Conservation (phyloP, 1,284 basidiomycete species). For the Melanopsichium pennsylvanicum region DNA sequence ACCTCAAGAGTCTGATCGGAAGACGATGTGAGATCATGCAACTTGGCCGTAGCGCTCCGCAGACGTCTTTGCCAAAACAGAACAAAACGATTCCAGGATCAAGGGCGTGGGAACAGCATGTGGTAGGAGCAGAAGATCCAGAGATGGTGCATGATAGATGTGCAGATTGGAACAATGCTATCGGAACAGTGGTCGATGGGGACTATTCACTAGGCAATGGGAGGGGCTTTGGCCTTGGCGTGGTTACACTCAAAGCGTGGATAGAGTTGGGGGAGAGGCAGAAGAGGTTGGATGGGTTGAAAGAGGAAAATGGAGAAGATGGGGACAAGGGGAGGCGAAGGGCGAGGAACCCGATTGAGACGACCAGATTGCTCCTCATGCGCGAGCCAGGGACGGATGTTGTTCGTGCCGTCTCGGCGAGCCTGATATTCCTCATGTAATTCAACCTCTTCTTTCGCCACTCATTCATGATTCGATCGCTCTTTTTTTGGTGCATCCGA, state of each 20-base stretch:
- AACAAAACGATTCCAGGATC: background rate
- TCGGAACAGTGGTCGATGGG: constrained; percentile 52
- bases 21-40: constrained; percentile 40
- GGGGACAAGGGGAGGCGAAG: constrained; percentile 14
- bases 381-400: constrained; percentile 32
- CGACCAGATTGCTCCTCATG: constrained; percentile 29
- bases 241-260: constrained; percentile 28
- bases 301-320: background rate
- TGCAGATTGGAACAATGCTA: constrained; percentile 33
- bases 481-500: too few species aligned
- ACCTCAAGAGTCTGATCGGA: constrained; percentile 33
- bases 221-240: constrained; percentile 36
- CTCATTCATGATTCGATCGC: background rate
- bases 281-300: constrained; percentile 5
- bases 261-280: constrained; percentile 22
- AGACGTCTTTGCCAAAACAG: background rate
- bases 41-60: constrained; percentile 30
- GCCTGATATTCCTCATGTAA: constrained; percentile 15
- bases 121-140: constrained; percentile 11
- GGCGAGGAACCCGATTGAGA: constrained; percentile 29
- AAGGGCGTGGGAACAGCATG: constrained; percentile 20
- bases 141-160: constrained; percentile 24
- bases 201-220: constrained; percentile 54
- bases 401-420: constrained; percentile 30
- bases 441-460: background rate